phyloP scores from a whole-genome alignment of 2,329 filamentous ascomycete species.

The Botrytis paeoniae region DNA sequence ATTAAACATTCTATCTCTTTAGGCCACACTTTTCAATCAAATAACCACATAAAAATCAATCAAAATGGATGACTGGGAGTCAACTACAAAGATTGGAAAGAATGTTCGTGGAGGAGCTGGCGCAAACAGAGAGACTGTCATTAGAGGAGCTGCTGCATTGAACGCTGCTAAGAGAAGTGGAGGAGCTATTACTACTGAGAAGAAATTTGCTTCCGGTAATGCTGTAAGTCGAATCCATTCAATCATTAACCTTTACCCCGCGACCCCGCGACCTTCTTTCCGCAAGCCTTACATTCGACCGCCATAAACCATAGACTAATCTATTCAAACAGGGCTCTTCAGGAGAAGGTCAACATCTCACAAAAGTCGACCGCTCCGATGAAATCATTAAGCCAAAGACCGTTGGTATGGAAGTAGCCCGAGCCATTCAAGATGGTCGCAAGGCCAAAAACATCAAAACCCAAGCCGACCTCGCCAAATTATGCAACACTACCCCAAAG shows the following conservation, averaged over 20 bases:
- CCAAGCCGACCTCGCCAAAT: conserved; percentile 81
- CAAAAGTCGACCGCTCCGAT: conserved; percentile 95
- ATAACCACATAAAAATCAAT: conserved; percentile 2
- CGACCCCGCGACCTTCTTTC: conserved; percentile 2
- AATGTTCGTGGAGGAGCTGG: conserved; percentile 66
- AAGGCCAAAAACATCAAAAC: conserved; percentile 85
- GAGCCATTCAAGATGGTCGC: conserved; percentile 77
- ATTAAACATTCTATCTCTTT: neutral
- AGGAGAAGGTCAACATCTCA: conserved; percentile 85
- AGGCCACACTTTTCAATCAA: neutral
- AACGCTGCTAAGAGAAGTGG: conserved; percentile 88
- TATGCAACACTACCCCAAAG: conserved; percentile 81
- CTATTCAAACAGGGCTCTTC: conserved; percentile 12
- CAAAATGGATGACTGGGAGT: conserved; percentile 76
- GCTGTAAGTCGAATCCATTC: conserved; percentile 55
- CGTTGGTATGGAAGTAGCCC: conserved; percentile 74
- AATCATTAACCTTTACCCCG: neutral
- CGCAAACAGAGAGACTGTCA: conserved; percentile 74
- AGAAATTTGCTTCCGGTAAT: conserved; percentile 82
- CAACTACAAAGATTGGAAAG: conserved; percentile 89
- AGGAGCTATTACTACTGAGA: conserved; percentile 77
- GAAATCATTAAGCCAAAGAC: conserved; percentile 98
- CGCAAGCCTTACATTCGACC: neutral
- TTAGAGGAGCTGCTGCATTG: conserved; percentile 76
- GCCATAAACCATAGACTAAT: conserved; percentile 19